Evolutionary conservation across 805 yeast species (phyloP).

Genomic region (Yarrowia sp.): DNA sequence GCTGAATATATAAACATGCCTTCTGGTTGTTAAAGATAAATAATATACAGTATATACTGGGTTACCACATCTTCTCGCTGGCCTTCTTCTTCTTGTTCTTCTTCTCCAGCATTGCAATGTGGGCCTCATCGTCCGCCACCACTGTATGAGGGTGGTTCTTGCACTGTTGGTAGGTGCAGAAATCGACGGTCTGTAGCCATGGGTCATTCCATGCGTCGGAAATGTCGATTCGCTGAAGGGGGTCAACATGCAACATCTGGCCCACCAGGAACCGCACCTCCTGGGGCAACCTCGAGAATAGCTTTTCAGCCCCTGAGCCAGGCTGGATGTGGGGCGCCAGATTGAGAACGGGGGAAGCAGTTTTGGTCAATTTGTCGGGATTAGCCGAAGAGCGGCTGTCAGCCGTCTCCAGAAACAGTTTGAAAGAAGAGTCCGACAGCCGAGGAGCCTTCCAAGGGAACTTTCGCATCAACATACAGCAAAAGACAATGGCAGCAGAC

Average conservation of each 20-base stretch:
- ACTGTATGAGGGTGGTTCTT: conserved; percentile 75
- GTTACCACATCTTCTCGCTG: conserved; percentile 54
- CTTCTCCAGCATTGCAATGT: conserved; percentile 89
- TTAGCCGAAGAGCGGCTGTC: conserved; percentile 5
- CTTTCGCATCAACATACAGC: conserved; percentile 84
- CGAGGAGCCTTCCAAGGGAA: conserved; percentile 98
- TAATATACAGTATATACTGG: conserved; percentile 30
- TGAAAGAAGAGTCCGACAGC: conserved; percentile 72
- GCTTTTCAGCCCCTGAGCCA: conserved; percentile 66
- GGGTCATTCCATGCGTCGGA: conserved; percentile 62
- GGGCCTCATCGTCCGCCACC: conserved; percentile 94
- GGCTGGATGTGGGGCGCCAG: conserved; percentile 30
- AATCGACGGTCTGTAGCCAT: conserved; percentile 65
- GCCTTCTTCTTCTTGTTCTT: conserved; percentile 63
- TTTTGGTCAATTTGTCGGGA: conserved; percentile 14
- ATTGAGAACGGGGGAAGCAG: conserved; percentile 12
- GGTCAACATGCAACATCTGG: conserved; percentile 72
- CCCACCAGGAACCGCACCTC: conserved; percentile 67
- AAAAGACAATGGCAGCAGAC: conserved; percentile 91
- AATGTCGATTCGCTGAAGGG: conserved; percentile 64
- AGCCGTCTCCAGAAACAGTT: conserved; percentile 56
- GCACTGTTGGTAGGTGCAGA: conserved; percentile 62
- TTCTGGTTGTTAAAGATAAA: conserved; percentile 1
- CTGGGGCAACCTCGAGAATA: conserved; percentile 72
- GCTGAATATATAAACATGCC: too few relatives aligned